Conservation (phyloP, 106 monocot species). For the Dendrobium huoshanense region DNA sequence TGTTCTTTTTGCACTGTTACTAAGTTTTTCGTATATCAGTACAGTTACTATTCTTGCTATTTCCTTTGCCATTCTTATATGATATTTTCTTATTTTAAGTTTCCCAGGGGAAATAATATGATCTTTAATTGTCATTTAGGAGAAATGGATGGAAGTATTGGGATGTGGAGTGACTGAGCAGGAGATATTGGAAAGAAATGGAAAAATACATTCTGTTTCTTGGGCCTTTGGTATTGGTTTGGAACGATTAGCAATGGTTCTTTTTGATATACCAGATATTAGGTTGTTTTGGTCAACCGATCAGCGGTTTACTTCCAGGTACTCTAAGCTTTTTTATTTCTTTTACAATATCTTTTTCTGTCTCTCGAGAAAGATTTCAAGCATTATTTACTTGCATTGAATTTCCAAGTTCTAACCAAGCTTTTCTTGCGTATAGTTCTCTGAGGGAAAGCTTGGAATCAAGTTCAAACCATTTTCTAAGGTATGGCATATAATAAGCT, state of each 20-base stretch:
- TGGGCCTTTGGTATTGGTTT: slow-evolving; percentile 99
- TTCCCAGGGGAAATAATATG: neutral
- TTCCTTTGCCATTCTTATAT: neutral
- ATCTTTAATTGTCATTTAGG: slow-evolving; percentile 31
- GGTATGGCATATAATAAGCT: slow-evolving; percentile 27
- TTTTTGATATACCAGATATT: slow-evolving; percentile 98
- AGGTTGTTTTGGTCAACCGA: slow-evolving; percentile 93
- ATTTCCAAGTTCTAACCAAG: neutral
- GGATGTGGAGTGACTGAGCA: slow-evolving; percentile 99
- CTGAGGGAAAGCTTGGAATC: slow-evolving; percentile 77
- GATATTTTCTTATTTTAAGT: neutral
- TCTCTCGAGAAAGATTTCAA: neutral
- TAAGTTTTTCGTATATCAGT: neutral
- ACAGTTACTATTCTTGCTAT: neutral
- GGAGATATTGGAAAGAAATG: slow-evolving; percentile 72
- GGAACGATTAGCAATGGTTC: slow-evolving; percentile 94
- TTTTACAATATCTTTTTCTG: neutral
- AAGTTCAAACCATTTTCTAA: slow-evolving; percentile 98
- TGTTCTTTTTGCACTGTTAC: neutral
- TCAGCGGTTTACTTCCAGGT: slow-evolving; percentile 91
- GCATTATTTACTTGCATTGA: neutral
- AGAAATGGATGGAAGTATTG: slow-evolving; percentile 94
- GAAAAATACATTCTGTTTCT: slow-evolving; percentile 64
- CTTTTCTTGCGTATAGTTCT: slow-evolving; percentile 48
- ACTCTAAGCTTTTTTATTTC: slow-evolving; percentile 5